Evolutionary conservation across 805 yeast genomes (phyloP).

Genomic region (Sugiyamaella qingdaonensis): DNA sequence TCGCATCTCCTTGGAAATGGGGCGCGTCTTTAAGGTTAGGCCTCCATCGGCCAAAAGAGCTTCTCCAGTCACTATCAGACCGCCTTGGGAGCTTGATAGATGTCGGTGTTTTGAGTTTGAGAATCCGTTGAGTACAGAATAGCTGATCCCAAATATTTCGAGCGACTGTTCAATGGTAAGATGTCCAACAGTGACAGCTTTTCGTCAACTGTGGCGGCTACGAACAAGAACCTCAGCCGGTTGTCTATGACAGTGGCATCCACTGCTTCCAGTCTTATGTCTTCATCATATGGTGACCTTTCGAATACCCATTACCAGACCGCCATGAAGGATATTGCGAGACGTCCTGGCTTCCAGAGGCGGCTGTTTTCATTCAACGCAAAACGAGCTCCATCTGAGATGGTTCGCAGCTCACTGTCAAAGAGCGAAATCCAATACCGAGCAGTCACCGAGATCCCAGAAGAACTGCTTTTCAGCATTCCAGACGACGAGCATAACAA

Average conservation of each 20-base stretch:
- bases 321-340: constrained; percentile 43
- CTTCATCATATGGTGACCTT: constrained; percentile 35
- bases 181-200: constrained; percentile 26
- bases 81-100: too few relatives aligned
- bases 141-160: too few relatives aligned
- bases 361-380: constrained; percentile 33
- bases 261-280: constrained; percentile 35
- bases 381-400: constrained; percentile 32
- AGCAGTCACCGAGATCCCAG: constrained; percentile 53
- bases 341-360: constrained; percentile 40
- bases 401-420: constrained; percentile 29
- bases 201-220: constrained; percentile 36
- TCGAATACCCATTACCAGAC: constrained; percentile 39
- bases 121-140: too few relatives aligned
- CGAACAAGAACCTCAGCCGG: constrained; percentile 35
- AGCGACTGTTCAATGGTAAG: not conserved
- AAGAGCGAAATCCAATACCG: constrained; percentile 41
- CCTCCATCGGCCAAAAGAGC: too few relatives aligned
- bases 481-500: constrained; percentile 36
- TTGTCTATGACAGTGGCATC: constrained; percentile 37
- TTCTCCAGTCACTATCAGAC: too few relatives aligned
- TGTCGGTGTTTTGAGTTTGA: too few relatives aligned
- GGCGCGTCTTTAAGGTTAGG: too few relatives aligned
- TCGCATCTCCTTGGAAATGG: too few relatives aligned
- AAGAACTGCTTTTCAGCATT: constrained; percentile 53